Conservation (phyloP, 2,329 filamentous ascomycete genomes). For the Colletotrichum paranaense region DNA sequence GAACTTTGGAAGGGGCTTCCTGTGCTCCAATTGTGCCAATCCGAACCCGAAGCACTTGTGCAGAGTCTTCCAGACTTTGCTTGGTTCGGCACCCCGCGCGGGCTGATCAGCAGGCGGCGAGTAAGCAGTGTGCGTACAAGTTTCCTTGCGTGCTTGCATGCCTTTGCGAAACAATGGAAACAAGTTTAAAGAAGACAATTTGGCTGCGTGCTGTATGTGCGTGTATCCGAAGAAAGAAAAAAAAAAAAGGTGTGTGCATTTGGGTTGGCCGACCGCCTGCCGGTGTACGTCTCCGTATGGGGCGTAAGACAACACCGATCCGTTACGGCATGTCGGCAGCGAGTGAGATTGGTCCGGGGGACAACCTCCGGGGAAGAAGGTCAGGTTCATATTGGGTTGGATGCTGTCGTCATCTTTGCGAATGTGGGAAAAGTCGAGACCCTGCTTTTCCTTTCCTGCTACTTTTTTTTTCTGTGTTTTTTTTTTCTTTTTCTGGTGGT, state of each 20-base stretch:
- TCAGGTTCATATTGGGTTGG: neutral
- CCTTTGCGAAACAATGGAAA: neutral
- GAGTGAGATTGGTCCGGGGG: slow-evolving; percentile 3
- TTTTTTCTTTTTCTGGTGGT: neutral
- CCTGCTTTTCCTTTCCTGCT: neutral
- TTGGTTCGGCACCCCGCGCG: neutral
- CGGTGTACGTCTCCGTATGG: neutral
- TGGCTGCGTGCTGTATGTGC: neutral
- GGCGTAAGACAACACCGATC: neutral
- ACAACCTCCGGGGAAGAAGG: slow-evolving; percentile 4
- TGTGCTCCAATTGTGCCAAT: neutral
- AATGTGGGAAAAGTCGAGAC: neutral
- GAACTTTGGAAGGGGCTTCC: neutral
- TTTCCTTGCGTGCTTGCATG: neutral
- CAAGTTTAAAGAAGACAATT: neutral
- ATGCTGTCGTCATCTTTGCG: neutral
- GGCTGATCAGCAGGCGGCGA: neutral
- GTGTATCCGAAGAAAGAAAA: neutral
- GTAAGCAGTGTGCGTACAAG: neutral
- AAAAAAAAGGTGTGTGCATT: neutral
- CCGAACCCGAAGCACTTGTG: neutral
- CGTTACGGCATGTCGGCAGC: neutral
- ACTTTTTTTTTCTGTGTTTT: too few species aligned
- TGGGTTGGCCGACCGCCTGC: neutral
- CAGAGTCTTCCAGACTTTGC: slow-evolving; percentile 4